A percentile compares a stretch with the other conserved stretches of the same genome.
phyloP scores from a whole-genome alignment of 768 basidiomycete species.

The Mycena filopes region DNA sequence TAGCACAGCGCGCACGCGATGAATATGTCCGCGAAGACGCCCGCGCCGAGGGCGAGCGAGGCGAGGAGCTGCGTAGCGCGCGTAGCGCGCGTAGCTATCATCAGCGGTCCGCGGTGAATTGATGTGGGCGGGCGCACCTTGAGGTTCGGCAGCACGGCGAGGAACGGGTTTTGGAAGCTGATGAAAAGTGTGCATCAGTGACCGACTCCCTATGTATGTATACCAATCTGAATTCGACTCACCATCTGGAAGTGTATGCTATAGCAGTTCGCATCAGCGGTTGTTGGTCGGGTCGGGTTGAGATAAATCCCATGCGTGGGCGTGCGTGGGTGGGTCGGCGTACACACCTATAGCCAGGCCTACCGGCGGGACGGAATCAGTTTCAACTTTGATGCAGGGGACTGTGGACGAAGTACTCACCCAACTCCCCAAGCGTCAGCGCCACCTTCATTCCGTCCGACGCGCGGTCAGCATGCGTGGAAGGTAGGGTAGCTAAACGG shows the following conservation, averaged over 20 bases:
- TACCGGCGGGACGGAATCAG: conserved; percentile 25
- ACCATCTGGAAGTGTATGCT: conserved; percentile 62
- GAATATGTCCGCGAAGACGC: conserved; percentile 60
- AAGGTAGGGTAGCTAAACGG: too few relatives aligned
- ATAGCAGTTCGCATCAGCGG: neutral
- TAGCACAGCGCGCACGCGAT: conserved; percentile 64
- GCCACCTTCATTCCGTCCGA: too few relatives aligned
- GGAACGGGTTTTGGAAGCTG: conserved; percentile 50
- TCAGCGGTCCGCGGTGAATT: neutral
- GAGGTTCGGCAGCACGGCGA: conserved; percentile 43
- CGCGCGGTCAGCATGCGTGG: too few relatives aligned
- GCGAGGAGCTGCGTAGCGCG: conserved; percentile 64
- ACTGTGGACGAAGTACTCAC: too few relatives aligned
- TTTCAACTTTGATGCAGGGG: too few relatives aligned
- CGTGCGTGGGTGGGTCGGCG: too few relatives aligned
- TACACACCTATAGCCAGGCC: conserved; percentile 51
- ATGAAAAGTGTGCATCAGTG: neutral
- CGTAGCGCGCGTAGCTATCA: too few relatives aligned
- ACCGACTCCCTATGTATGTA: too few relatives aligned
- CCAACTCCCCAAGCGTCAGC: conserved; percentile 55
- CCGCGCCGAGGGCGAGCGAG: conserved; percentile 58
- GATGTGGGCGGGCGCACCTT: conserved; percentile 46
- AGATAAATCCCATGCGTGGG: too few relatives aligned
- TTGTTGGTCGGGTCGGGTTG: too few relatives aligned
- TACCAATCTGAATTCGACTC: too few relatives aligned